phyloP scores from a whole-genome alignment of 306 rosid genomes.

The Fragaria ananassa region DNA sequence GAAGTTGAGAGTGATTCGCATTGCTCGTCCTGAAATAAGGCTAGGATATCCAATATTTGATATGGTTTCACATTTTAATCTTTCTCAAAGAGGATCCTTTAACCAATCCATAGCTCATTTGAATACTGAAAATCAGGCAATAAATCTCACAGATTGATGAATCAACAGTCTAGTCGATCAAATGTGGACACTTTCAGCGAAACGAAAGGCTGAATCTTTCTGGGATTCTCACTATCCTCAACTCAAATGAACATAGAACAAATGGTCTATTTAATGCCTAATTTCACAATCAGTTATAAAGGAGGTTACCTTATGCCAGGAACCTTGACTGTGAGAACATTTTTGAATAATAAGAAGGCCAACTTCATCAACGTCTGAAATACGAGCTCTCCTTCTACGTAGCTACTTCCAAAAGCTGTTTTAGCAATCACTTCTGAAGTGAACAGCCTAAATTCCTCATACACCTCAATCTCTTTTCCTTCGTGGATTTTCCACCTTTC shows the following conservation, averaged over 20 bases:
- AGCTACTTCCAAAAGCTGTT: constrained; percentile 37
- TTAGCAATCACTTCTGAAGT: constrained; percentile 33
- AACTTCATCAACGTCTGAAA: constrained; percentile 27
- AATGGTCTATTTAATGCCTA: background rate
- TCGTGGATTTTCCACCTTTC: constrained; percentile 27
- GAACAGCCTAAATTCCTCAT: constrained; percentile 27
- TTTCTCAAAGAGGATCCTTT: background rate
- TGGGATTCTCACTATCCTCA: background rate
- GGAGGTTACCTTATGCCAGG: constrained; percentile 28
- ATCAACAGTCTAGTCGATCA: background rate
- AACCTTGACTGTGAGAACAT: constrained; percentile 9
- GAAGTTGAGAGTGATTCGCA: background rate
- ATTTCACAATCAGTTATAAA: background rate
- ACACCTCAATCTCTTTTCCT: constrained; percentile 32
- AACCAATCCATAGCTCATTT: background rate
- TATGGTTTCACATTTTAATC: background rate
- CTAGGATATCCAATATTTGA: background rate
- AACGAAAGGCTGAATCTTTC: background rate
- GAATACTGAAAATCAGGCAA: background rate
- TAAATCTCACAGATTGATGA: background rate
- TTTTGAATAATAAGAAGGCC: constrained; percentile 11
- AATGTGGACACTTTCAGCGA: background rate
- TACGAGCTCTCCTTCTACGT: constrained; percentile 27
- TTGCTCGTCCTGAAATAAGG: background rate
- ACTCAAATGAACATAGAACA: background rate